Evolutionary conservation across 1,139 yeast species (phyloP).

Genomic region (Geotrichum fermentans): DNA sequence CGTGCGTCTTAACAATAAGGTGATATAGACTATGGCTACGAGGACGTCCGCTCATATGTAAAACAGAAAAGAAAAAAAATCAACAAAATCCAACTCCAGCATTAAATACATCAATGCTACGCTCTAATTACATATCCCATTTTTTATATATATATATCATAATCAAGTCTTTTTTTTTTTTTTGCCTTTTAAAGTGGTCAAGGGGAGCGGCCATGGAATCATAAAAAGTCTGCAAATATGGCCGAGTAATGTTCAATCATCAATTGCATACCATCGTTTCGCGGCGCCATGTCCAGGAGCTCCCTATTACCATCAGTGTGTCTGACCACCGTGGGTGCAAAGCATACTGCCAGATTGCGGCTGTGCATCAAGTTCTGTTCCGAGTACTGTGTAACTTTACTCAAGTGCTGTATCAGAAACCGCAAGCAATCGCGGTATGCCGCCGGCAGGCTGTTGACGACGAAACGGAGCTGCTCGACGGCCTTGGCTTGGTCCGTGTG

Average conservation of each 20-base stretch:
- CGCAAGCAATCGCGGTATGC: constrained; percentile 62
- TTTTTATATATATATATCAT: neutral
- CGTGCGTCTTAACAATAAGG: neutral
- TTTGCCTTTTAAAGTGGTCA: neutral
- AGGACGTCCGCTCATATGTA: too few relatives aligned
- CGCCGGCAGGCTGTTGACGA: constrained; percentile 51
- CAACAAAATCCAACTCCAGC: neutral
- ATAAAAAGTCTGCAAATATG: constrained; percentile 36
- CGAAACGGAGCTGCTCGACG: constrained; percentile 36
- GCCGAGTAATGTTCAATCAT: constrained; percentile 53
- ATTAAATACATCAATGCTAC: too few relatives aligned
- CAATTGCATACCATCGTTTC: constrained; percentile 76
- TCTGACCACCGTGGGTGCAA: constrained; percentile 89
- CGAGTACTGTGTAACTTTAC: constrained; percentile 31
- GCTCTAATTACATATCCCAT: neutral
- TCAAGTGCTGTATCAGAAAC: constrained; percentile 58
- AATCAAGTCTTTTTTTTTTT: neutral
- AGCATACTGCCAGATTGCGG: constrained; percentile 82
- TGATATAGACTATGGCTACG: too few relatives aligned
- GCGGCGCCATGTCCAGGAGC: constrained; percentile 75
- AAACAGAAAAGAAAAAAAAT: neutral
- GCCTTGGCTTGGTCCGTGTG: constrained; percentile 8
- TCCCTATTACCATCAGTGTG: constrained; percentile 80
- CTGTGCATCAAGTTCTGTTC: constrained; percentile 57
- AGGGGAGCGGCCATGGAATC: neutral